Evolutionary conservation across 441 rosid species (phyloP).

Genomic region (Capsella rubella): DNA sequence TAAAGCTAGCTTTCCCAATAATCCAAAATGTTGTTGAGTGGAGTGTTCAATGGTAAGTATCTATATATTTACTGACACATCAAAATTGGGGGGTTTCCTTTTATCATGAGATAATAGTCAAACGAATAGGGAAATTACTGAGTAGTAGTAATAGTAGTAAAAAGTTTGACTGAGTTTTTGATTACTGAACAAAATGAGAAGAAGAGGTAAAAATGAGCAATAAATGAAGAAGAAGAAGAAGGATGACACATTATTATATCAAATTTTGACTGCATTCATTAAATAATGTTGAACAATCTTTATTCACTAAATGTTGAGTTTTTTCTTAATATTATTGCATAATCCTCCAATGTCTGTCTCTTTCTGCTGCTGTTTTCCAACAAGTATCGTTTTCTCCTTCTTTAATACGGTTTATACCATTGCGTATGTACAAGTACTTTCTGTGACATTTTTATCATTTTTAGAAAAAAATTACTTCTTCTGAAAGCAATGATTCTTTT

Average conservation of each 20-base stretch:
- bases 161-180: constrained; percentile 39
- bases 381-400: constrained; percentile 38
- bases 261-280: constrained; percentile 40
- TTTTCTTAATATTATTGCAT: neutral
- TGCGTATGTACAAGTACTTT: constrained; percentile 22
- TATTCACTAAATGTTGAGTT: constrained; percentile 36
- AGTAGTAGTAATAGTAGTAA: constrained; percentile 31
- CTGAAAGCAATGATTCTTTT: neutral
- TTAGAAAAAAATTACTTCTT: neutral
- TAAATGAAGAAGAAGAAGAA: constrained; percentile 33
- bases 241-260: constrained; percentile 16
- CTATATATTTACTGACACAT: constrained; percentile 39
- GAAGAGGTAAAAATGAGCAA: constrained; percentile 24
- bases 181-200: constrained; percentile 4
- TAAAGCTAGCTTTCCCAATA: constrained; percentile 15
- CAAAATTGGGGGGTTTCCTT: constrained; percentile 14
- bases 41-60: constrained; percentile 40
- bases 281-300: constrained; percentile 31
- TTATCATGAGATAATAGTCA: constrained; percentile 30
- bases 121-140: constrained; percentile 39
- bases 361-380: constrained; percentile 42
- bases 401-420: constrained; percentile 19
- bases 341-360: constrained; percentile 4
- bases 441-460: constrained; percentile 22
- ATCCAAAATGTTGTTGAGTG: constrained; percentile 19